Evolutionary conservation across 2,329 filamentous ascomycete species (phyloP).

Genomic region (Trematosphaeria pertusa): DNA sequence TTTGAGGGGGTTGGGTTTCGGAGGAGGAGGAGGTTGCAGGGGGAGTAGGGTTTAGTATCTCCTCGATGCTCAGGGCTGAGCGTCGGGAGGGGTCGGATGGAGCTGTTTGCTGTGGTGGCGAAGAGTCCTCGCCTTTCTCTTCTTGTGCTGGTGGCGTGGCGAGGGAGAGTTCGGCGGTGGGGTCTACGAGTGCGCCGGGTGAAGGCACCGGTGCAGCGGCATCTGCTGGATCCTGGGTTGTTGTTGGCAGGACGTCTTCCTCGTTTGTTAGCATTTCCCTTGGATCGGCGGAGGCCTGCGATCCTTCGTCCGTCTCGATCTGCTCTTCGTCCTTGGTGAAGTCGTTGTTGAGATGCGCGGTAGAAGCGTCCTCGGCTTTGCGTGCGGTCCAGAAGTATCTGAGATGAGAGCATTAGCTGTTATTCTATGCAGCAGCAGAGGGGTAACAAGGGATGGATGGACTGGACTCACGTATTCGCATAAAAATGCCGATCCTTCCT

Average conservation of each 20-base stretch:
- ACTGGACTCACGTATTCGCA: slow-evolving; percentile 33
- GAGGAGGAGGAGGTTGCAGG: background rate
- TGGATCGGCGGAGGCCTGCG: background rate
- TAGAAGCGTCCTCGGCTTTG: slow-evolving; percentile 20
- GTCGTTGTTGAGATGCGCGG: slow-evolving; percentile 6
- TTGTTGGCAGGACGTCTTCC: background rate
- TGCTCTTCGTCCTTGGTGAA: slow-evolving; percentile 28
- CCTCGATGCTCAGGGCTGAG: background rate
- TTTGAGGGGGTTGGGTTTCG: background rate
- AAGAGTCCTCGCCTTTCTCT: background rate
- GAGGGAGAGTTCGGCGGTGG: background rate
- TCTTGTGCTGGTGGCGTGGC: background rate
- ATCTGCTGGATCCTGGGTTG: background rate
- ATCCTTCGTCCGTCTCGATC: slow-evolving; percentile 30
- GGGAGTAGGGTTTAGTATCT: background rate
- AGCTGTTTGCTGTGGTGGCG: background rate
- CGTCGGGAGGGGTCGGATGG: background rate
- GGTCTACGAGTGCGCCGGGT: background rate
- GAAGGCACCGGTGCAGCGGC: background rate
- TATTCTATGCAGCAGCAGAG: too few relatives aligned
- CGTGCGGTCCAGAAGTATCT: slow-evolving; percentile 36
- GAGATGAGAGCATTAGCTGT: slow-evolving; percentile 9
- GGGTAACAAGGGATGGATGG: too few relatives aligned
- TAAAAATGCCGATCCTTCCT: slow-evolving; percentile 36
- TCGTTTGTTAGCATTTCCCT: background rate